A percentile compares a stretch with the other conserved stretches of the same genome.
Evolutionary conservation across 768 basidiomycete genomes (phyloP).

Genomic region (Paxillus involutus): DNA sequence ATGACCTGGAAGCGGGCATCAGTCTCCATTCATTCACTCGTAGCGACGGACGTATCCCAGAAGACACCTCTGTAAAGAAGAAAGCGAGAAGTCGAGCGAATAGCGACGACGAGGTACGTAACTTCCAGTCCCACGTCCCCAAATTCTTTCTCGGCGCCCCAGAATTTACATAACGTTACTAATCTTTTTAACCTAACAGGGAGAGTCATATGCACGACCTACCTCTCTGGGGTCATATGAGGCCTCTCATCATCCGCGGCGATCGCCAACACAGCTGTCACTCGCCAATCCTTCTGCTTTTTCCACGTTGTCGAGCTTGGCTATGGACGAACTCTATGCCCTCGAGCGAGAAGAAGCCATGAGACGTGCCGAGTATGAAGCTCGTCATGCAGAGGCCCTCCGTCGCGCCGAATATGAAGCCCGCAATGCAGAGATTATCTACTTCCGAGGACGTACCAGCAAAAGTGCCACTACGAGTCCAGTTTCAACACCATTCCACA

Average conservation of each 20-base stretch:
- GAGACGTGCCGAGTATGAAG: constrained; percentile 85
- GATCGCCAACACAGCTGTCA: constrained; percentile 26
- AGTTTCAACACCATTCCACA: constrained; percentile 43
- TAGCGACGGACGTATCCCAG: constrained; percentile 18
- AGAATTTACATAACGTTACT: constrained; percentile 27
- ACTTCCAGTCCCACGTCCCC: constrained; percentile 2
- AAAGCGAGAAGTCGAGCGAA: constrained; percentile 78
- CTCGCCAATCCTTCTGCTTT: constrained; percentile 48
- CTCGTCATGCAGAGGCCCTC: constrained; percentile 67
- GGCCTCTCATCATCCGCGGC: constrained; percentile 26
- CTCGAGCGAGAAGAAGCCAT: constrained; percentile 86
- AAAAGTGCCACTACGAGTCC: constrained; percentile 75
- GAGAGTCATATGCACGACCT: constrained; percentile 59
- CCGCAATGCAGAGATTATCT: constrained; percentile 46
- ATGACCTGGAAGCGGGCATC: constrained; percentile 25
- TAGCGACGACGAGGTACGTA: constrained; percentile 80
- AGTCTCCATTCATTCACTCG: constrained; percentile 26
- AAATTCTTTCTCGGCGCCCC: constrained; percentile 24
- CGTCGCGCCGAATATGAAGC: constrained; percentile 64
- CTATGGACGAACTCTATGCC: constrained; percentile 87
- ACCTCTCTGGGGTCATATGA: constrained; percentile 51
- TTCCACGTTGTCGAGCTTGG: constrained; percentile 68
- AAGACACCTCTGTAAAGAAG: constrained; percentile 50
- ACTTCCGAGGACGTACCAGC: constrained; percentile 39
- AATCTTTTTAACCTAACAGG: constrained; percentile 32